Evolutionary conservation across 2,329 filamentous ascomycete species (phyloP), one percentile per base, ranked within the genome.

Genomic region (Clonostachys chloroleuca): DNA sequence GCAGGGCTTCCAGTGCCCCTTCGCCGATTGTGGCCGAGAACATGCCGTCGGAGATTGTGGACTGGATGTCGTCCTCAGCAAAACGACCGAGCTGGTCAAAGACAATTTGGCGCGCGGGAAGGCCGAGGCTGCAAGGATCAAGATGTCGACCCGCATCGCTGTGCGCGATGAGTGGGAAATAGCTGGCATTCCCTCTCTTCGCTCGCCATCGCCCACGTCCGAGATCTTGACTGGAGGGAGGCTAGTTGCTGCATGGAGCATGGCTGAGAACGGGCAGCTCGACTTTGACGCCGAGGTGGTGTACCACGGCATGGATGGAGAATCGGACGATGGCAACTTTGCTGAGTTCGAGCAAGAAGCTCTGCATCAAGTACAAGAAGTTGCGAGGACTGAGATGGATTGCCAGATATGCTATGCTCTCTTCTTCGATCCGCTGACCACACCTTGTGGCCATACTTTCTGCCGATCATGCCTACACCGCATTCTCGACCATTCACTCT

Each of bases 371-470:
- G 60, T 94, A 13, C 81, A 82, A 55, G 78, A 86, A 24, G 70
- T 74, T 2, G 74, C 81, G 4, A 80, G 84, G 50, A 72, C 74
- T 14, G 90, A 95, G 60, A 72, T 95, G 59, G 90, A 96, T 58
- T 96, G 92, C 55, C 89, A 94, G 57, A 83, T 96, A 49, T 96
- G 92, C 66, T 95, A 92, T 63, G 80, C 83, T 39, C 66, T 95
- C 18, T 87, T 92, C 62, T 71, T 90, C 50, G 87, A 95, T 51
- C 90, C 92, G 0, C 72, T 92, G 45, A 96, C 91, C 1, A 95
- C 89, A 0, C 76, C 81, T 2, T 96, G 92, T 57, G 92, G 92
- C 2, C 92, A 96, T 63, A 96, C 90, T 0, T 92, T 94, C 58
- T 96, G 92, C 63, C 83, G 87, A 17, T 78, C 80, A 49, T 96